Percentiles rank a stretch among this genome's conserved stretches.
Conservation (phyloP, 352 stramenopile species). For the Pythium folliculosum region DNA sequence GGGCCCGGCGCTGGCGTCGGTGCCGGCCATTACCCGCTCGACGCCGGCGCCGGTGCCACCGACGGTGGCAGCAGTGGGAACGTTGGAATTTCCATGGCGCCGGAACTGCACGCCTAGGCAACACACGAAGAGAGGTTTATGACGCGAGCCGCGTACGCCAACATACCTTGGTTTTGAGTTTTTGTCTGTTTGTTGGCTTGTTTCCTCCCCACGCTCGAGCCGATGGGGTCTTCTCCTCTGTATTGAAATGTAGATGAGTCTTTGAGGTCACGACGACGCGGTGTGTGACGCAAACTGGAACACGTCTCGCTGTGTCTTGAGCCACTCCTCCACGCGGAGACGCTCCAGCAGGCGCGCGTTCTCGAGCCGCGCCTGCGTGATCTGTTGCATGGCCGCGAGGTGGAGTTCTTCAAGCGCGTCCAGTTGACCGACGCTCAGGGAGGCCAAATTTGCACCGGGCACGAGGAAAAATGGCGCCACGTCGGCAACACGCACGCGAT, state of each 20-base stretch:
- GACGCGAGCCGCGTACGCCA: too few relatives aligned
- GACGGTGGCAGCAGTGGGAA: slow-evolving; percentile 10
- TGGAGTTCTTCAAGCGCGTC: slow-evolving; percentile 72
- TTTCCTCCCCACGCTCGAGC: not conserved
- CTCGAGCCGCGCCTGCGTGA: slow-evolving; percentile 58
- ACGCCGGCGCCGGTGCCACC: slow-evolving; percentile 14
- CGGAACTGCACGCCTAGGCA: slow-evolving; percentile 22
- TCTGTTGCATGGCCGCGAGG: slow-evolving; percentile 53
- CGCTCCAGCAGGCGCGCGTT: slow-evolving; percentile 65
- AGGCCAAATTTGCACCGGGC: slow-evolving; percentile 47
- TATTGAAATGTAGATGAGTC: not conserved
- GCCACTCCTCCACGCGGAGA: slow-evolving; percentile 67
- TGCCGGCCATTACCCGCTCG: too few relatives aligned
- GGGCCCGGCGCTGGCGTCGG: not conserved
- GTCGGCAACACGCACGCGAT: slow-evolving; percentile 42
- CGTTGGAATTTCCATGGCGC: slow-evolving; percentile 28
- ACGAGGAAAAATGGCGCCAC: slow-evolving; percentile 51
- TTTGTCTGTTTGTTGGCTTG: not conserved
- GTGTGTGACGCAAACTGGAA: slow-evolving; percentile 38
- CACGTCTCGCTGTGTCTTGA: slow-evolving; percentile 71
- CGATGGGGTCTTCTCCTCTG: not conserved
- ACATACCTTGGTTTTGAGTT: not conserved
- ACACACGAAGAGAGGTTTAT: not conserved
- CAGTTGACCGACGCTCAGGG: slow-evolving; percentile 74
- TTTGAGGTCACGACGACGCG: not conserved